Base-by-base conservation (phyloP, 1,284 basidiomycete species). In the Cystobasidium slooffiae region DNA sequence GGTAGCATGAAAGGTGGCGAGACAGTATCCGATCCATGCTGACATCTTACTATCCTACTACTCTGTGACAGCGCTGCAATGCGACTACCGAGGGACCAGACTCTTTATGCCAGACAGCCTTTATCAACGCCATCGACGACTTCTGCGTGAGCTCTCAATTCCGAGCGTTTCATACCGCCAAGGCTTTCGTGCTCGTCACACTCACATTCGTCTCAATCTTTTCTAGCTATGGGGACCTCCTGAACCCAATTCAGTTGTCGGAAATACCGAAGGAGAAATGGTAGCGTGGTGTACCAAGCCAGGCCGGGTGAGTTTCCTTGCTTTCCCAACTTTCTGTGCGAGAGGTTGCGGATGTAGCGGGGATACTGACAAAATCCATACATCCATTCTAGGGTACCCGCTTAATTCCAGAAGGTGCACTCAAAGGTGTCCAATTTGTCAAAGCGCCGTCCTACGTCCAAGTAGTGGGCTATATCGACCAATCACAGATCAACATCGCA, bases 91-190 rank as follows among this genome's bases (percentile, higher is more conserved):
- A 88, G 81, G 86, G 85, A 77, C 85, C 85, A 70, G 61, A 84
- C 3, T 89, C 89, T 0, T 75, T 85, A 63, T 91, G 90, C 79
- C 90, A 91, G 81, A 91, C 89, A 10, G 65, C 76, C n/a, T 76
- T 80, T 24, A 69, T 81, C 5, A 81, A 81, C 78, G 72, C 68
- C 22, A 75, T 80, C 16, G 72, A 76, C 37, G 78, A 78, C 74
- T 75, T 72, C 56, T 78, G 64, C 47, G 73, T 74, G 49, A 52
- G 70, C n/a, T n/a, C n/a, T 66, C 18, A 6, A 18, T 5, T 14
- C 16, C 8, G n/a, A 39, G 39, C 61, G 6, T 43, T 18, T 7
- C 24, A 20, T 31, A 31, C 31, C 31, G 31, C 31, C 31, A 31
- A 31, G 5, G 31, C 31, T 31, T 31, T 31, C 1, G 5, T 41